Conservation (phyloP, 495 filamentous ascomycete genomes). For the Lasiosphaeris hirsuta region DNA sequence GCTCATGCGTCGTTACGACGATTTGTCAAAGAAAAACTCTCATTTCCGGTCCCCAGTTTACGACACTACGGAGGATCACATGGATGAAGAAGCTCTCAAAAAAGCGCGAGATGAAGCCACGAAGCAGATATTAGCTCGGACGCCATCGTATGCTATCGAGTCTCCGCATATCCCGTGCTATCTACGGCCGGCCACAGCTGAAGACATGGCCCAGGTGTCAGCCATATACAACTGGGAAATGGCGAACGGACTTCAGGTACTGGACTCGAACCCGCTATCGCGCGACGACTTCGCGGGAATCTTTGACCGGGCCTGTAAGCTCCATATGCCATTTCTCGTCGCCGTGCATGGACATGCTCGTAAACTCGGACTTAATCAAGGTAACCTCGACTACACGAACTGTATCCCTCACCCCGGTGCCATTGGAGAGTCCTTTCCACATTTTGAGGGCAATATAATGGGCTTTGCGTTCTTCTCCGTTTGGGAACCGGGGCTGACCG, state of each 20-base stretch:
- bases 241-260: conserved; percentile 25
- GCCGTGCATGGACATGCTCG: conserved; percentile 30
- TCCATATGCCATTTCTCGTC: conserved; percentile 41
- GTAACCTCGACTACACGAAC: not conserved
- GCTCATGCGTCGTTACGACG: conserved; percentile 2
- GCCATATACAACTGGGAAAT: conserved; percentile 40
- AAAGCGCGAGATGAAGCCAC: not conserved
- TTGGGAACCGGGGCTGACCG: conserved; percentile 25
- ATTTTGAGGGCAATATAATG: conserved; percentile 21
- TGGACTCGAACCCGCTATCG: conserved; percentile 27
- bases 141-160: conserved; percentile 7
- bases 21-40: not conserved
- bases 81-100: not conserved
- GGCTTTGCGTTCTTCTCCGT: conserved; percentile 36
- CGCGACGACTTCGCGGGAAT: conserved; percentile 23
- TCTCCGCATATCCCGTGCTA: conserved; percentile 30
- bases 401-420: conserved; percentile 2
- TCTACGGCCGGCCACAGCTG: conserved; percentile 31
- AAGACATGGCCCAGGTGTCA: conserved; percentile 28
- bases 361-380: not conserved
- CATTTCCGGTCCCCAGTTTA: no score
- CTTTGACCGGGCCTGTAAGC: conserved; percentile 11
- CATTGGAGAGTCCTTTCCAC: not conserved
- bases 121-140: not conserved
- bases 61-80: not conserved